Conservation (phyloP, 768 basidiomycete genomes). For the Saitozyma podzolica region DNA sequence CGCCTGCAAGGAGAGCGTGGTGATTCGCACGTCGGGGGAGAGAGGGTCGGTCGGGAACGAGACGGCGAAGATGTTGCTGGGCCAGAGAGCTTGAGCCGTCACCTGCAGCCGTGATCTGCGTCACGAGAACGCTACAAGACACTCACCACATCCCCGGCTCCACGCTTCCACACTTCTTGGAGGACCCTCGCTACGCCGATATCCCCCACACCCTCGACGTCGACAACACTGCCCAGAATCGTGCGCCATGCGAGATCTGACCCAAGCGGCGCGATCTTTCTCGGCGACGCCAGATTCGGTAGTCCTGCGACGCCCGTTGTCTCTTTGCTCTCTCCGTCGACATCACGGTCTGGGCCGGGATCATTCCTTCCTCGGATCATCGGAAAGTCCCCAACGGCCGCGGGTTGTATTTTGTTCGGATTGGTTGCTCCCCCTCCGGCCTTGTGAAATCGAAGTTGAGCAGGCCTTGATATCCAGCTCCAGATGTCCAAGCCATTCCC, state of each 20-base stretch:
- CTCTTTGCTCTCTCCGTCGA: not conserved
- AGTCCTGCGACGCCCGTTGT: not conserved
- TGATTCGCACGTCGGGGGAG: conserved; percentile 14
- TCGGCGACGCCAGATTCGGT: not conserved
- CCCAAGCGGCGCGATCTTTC: conserved; percentile 19
- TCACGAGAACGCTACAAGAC: not conserved
- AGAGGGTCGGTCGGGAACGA: conserved; percentile 12
- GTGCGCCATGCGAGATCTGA: conserved; percentile 43
- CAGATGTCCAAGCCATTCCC: conserved; percentile 17
- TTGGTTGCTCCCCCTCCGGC: not conserved
- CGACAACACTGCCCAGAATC: conserved; percentile 39
- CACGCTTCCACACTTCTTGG: conserved; percentile 42
- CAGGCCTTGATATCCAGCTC: conserved; percentile 28
- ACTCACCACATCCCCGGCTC: conserved; percentile 42
- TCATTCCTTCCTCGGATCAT: no score
- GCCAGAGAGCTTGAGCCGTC: conserved; percentile 15
- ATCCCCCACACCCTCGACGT: conserved; percentile 42
- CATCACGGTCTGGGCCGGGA: no score
- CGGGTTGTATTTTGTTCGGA: not conserved
- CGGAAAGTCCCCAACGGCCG: not conserved
- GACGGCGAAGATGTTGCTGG: conserved; percentile 29
- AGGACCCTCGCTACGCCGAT: conserved; percentile 32
- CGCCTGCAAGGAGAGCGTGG: conserved; percentile 31
- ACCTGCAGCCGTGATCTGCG: no score
- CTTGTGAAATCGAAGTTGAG: conserved; percentile 23